Evolutionary conservation across 345 rosid species (phyloP).

Genomic region (Mallotus nudiflorus): DNA sequence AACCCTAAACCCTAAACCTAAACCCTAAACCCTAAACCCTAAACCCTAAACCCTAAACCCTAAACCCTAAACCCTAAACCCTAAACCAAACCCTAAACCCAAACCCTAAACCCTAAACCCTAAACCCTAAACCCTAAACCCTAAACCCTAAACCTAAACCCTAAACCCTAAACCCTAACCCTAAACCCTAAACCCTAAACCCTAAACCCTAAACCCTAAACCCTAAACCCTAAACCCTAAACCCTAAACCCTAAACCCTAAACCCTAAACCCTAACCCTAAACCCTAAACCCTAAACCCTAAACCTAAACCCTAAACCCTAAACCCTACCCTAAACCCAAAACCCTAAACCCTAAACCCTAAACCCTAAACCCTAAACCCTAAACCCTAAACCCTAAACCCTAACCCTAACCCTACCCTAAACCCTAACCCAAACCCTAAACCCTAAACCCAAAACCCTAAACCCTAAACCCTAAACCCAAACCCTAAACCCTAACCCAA

Average conservation of each 20-base stretch:
- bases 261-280: conserved; percentile 25
- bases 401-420: conserved; percentile 23
- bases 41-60: conserved; percentile 27
- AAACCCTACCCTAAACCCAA: conserved; percentile 22
- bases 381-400: conserved; percentile 30
- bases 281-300: conserved; percentile 22
- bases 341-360: conserved; percentile 23
- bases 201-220: conserved; percentile 24
- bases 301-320: conserved; percentile 15
- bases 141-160: conserved; percentile 25
- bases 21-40: conserved; percentile 27
- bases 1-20: too few relatives aligned
- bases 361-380: conserved; percentile 27
- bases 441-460: conserved; percentile 30
- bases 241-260: conserved; percentile 25
- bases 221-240: conserved; percentile 18
- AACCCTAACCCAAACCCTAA: conserved; percentile 34
- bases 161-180: conserved; percentile 21
- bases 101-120: conserved; percentile 25
- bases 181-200: conserved; percentile 27
- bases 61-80: too few relatives aligned
- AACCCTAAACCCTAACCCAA: conserved; percentile 16
- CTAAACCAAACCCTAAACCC: too few relatives aligned
- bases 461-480: conserved; percentile 26
- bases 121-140: conserved; percentile 24